Evolutionary conservation across 2,329 filamentous ascomycete genomes (phyloP).

Genomic region (Cytospora schulzeri): DNA sequence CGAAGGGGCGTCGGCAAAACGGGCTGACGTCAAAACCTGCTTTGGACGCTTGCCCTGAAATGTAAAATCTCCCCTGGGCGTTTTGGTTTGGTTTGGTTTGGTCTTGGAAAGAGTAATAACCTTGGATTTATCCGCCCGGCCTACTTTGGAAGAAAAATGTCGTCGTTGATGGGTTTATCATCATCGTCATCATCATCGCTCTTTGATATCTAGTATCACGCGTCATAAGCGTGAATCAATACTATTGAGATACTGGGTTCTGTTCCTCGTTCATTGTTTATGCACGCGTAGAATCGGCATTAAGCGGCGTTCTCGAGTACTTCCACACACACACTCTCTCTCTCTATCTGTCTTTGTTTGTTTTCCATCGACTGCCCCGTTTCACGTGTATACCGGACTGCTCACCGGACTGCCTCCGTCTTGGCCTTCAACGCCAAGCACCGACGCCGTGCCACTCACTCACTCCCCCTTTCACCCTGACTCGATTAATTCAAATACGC

Average conservation of each 20-base stretch:
- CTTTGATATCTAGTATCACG: not conserved
- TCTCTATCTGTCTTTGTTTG: not conserved
- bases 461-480: not conserved
- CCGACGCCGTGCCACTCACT: not conserved
- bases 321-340: no score
- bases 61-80: no score
- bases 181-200: not conserved
- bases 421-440: constrained; percentile 18
- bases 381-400: no score
- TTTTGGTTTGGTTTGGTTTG: no score
- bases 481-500: no score
- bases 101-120: no score
- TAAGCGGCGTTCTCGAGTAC: not conserved
- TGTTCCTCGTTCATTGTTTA: not conserved
- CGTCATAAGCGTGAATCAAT: no score
- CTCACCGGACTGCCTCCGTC: constrained; percentile 2
- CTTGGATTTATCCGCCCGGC: not conserved
- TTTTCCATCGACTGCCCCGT: not conserved
- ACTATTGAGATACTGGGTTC: no score
- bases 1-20: not conserved
- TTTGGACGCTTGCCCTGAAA: not conserved
- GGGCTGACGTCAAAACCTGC: not conserved
- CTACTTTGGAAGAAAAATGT: not conserved
- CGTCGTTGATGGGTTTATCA: not conserved
- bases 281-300: not conserved